Percentiles rank a stretch among this genome's conserved stretches.
These are phyloP conservation scores for Candida orba DNA, from an alignment of 805 yeast species.

Conservation along the genomic window DNA sequence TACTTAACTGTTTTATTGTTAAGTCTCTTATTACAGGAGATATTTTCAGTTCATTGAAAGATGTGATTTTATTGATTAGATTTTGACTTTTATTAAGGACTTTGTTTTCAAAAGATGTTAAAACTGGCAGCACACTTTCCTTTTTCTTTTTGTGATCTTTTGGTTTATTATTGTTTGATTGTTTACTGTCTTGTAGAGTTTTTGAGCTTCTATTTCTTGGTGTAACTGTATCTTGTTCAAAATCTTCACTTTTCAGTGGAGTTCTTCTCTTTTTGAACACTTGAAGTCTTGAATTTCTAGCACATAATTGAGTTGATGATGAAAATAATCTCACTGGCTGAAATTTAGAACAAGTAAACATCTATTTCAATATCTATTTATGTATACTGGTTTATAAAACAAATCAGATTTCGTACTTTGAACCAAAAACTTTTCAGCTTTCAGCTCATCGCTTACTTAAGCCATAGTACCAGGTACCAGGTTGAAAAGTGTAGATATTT, in stretches of 20 bases:
- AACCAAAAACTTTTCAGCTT: background rate
- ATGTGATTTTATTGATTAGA: constrained; percentile 43
- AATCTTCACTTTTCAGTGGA: background rate
- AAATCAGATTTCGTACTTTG: background rate
- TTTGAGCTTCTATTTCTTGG: background rate
- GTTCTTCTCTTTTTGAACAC: constrained; percentile 7
- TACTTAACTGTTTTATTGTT: constrained; percentile 45
- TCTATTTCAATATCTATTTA: background rate
- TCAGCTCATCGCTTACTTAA: background rate
- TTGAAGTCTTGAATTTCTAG: constrained; percentile 6
- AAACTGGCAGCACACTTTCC: constrained; percentile 15
- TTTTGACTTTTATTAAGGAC: constrained; percentile 30
- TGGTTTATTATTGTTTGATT: background rate
- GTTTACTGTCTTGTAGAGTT: background rate
- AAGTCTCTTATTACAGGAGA: constrained; percentile 60
- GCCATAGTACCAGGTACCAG: too few species aligned
- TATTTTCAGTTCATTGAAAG: constrained; percentile 62
- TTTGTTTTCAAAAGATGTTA: constrained; percentile 22
- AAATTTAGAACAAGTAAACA: background rate
- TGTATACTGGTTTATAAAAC: background rate
- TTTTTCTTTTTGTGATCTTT: constrained; percentile 1
- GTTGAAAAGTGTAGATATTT: too few species aligned
- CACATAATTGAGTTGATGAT: background rate
- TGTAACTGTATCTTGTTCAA: background rate
- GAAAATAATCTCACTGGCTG: background rate